These are phyloP conservation scores for Dactylellina parvicollis DNA, from an alignment of 2,329 filamentous ascomycete species.

Conservation along the genomic window DNA sequence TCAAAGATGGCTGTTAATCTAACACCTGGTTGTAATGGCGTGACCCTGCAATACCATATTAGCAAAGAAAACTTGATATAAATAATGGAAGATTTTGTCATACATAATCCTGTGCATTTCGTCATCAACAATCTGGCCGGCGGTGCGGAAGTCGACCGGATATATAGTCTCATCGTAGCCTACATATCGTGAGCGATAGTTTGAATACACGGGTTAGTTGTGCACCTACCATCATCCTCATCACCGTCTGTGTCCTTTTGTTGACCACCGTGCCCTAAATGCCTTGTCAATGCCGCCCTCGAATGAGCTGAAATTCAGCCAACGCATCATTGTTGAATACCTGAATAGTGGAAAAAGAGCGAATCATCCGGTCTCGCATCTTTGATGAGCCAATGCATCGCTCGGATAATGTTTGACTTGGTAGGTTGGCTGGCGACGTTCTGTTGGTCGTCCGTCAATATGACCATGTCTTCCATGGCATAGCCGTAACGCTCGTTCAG, in stretches of 20 bases:
- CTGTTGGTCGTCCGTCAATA: conserved; percentile 78
- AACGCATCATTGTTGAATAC: conserved; percentile 61
- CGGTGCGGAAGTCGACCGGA: conserved; percentile 75
- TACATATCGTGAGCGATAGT: conserved; percentile 14
- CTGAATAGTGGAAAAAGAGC: conserved; percentile 80
- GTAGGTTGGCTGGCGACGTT: conserved; percentile 77
- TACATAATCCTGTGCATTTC: conserved; percentile 78
- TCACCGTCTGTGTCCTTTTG: conserved; percentile 78
- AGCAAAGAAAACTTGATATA: background rate
- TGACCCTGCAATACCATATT: conserved; percentile 65
- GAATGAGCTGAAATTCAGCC: too few relatives aligned
- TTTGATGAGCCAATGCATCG: conserved; percentile 79
- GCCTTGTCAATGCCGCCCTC: conserved; percentile 19
- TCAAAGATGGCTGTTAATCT: conserved; percentile 84
- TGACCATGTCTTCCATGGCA: conserved; percentile 81
- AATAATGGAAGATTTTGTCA: background rate
- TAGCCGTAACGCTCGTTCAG: conserved; percentile 75
- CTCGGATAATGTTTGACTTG: conserved; percentile 77
- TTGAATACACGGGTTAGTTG: background rate
- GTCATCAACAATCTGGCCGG: conserved; percentile 80
- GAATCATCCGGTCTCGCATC: conserved; percentile 78
- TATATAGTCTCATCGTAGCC: conserved; percentile 80
- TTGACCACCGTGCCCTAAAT: conserved; percentile 76
- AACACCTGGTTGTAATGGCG: conserved; percentile 80
- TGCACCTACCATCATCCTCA: conserved; percentile 72